Conservation (phyloP, 768 basidiomycete genomes). For the Tylopilus sp. region DNA sequence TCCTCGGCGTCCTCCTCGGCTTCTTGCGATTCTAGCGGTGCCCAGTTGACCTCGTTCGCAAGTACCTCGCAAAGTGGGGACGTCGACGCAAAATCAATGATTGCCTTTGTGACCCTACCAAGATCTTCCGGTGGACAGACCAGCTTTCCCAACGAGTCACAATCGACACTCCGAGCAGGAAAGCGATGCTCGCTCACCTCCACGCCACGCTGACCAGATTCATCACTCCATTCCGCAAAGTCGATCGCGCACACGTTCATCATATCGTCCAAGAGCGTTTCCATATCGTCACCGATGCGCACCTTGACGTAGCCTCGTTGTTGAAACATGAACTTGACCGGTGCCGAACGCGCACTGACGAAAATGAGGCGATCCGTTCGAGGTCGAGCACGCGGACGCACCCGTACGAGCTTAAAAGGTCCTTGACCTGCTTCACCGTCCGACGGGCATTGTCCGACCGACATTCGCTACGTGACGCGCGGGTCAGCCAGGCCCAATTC, state of each 20-base stretch:
- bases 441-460: conserved; percentile 63
- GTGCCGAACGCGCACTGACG: conserved; percentile 54
- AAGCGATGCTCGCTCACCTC: conserved; percentile 28
- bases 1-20: conserved; percentile 36
- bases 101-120: conserved; percentile 35
- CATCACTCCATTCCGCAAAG: conserved; percentile 39
- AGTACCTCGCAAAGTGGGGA: conserved; percentile 38
- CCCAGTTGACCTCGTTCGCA: conserved; percentile 51
- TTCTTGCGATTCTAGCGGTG: conserved; percentile 42
- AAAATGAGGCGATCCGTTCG: not conserved
- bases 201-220: conserved; percentile 30
- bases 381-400: conserved; percentile 22
- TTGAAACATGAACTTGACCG: conserved; percentile 65
- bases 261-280: conserved; percentile 38
- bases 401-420: conserved; percentile 48
- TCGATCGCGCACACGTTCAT: conserved; percentile 43
- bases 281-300: conserved; percentile 34
- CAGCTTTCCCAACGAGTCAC: conserved; percentile 33
- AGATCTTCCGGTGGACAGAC: conserved; percentile 43
- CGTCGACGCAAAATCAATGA: conserved; percentile 25
- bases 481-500: conserved; percentile 17
- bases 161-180: not conserved
- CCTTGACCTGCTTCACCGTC: conserved; percentile 54
- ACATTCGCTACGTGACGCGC: conserved; percentile 44
- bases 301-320: conserved; percentile 52